Evolutionary conservation across 2,329 filamentous ascomycete genomes (phyloP).

Genomic region (Sporothrix phasma): DNA sequence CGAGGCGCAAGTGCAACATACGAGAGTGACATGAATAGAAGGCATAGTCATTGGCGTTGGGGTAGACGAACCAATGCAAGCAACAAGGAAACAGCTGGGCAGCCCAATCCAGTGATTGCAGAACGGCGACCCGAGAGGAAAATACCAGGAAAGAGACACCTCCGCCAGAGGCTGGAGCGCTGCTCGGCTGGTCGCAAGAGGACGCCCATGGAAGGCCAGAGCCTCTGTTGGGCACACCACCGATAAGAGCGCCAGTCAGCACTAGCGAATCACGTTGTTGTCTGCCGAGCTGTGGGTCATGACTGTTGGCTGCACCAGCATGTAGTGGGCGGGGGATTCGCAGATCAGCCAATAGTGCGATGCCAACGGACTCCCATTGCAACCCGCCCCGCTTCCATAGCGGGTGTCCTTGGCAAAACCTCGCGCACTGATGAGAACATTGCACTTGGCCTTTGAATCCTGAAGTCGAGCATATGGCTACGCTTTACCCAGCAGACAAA

Average conservation of each 20-base stretch:
- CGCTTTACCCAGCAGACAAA: too few relatives aligned
- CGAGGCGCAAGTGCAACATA: background rate
- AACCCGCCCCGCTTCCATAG: constrained; percentile 14
- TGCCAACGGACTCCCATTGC: constrained; percentile 6
- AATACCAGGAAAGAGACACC: background rate
- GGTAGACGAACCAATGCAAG: background rate
- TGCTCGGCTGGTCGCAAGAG: background rate
- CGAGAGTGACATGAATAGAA: background rate
- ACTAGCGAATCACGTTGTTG: constrained; percentile 11
- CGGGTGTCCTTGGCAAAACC: background rate
- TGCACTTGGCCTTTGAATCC: background rate
- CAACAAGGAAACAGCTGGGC: background rate
- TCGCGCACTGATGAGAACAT: background rate
- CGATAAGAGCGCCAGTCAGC: constrained; percentile 6
- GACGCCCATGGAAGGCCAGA: background rate
- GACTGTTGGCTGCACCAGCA: constrained; percentile 10
- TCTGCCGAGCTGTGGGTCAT: background rate
- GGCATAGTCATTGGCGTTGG: too few relatives aligned
- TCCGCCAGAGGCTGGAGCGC: background rate
- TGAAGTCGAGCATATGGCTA: background rate
- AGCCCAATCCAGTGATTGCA: background rate
- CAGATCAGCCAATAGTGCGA: constrained; percentile 11
- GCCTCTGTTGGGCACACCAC: background rate
- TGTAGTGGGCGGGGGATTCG: constrained; percentile 9
- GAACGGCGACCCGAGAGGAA: background rate